Evolutionary conservation across 495 filamentous ascomycete genomes (phyloP).

Genomic region (Pseudotulostoma volvatum): DNA sequence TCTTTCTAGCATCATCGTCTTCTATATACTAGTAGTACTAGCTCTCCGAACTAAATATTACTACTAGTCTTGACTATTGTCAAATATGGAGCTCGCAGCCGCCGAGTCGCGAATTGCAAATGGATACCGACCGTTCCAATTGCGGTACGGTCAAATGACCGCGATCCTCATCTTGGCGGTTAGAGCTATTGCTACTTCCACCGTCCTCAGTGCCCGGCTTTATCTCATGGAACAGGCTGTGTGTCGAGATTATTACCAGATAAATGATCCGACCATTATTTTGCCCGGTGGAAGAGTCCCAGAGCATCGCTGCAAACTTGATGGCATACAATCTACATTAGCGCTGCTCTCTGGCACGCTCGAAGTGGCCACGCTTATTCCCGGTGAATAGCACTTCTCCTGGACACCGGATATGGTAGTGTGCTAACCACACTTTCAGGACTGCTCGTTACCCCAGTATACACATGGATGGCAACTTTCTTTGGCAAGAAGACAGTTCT

Average conservation of each 20-base stretch:
- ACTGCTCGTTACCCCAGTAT: background rate
- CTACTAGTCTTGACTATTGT: too few relatives aligned
- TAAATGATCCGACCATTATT: background rate
- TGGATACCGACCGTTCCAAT: too few relatives aligned
- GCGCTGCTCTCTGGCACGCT: background rate
- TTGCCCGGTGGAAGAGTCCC: background rate
- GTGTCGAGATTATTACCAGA: background rate
- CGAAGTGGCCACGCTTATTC: background rate
- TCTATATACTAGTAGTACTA: too few relatives aligned
- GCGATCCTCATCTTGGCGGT: too few relatives aligned
- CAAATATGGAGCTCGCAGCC: too few relatives aligned
- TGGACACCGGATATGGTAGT: too few relatives aligned
- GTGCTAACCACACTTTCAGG: too few relatives aligned
- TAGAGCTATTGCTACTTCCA: background rate
- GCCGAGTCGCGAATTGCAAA: too few relatives aligned
- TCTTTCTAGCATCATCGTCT: too few relatives aligned
- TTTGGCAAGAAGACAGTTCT: background rate
- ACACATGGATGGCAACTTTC: background rate
- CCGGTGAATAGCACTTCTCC: too few relatives aligned
- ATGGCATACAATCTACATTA: background rate
- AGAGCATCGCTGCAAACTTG: background rate
- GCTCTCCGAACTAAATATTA: too few relatives aligned
- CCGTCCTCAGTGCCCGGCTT: background rate
- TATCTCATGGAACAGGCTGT: background rate
- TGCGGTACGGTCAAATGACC: too few relatives aligned